These are phyloP conservation scores for Beauveria scarabaeidicola DNA, from an alignment of 2,329 filamentous ascomycete genomes.

Conservation along the genomic window DNA sequence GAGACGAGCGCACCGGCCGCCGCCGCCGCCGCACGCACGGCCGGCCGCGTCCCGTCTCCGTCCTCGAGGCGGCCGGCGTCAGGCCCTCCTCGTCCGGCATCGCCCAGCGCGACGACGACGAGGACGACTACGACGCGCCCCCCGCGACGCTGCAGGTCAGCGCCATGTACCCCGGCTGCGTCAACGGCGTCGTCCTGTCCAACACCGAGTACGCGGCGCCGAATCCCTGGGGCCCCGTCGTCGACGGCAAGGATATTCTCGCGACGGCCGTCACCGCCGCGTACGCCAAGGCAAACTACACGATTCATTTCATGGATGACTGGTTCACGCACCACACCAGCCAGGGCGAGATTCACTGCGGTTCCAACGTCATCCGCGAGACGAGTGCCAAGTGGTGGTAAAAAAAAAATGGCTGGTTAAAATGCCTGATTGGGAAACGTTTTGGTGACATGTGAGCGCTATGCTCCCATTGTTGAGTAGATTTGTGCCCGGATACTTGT, in stretches of 20 bases:
- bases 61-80: neutral
- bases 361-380: neutral
- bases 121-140: too few relatives aligned
- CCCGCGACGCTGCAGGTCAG: neutral
- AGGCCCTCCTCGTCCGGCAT: neutral
- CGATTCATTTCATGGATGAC: constrained; percentile 7
- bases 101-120: neutral
- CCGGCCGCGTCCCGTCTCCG: neutral
- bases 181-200: constrained; percentile 19
- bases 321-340: neutral
- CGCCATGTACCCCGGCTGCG: constrained; percentile 12
- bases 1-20: neutral
- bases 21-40: neutral
- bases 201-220: constrained; percentile 3
- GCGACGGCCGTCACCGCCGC: neutral
- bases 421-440: neutral
- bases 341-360: constrained; percentile 3
- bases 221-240: constrained; percentile 3
- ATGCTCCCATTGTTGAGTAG: neutral
- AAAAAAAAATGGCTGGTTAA: too few relatives aligned
- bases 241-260: constrained; percentile 2
- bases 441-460: neutral
- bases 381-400: constrained; percentile 4
- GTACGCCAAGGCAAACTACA: neutral
- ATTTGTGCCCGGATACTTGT: neutral